Base-by-base conservation (phyloP, 176 grass and related monocot genomes). In the Eragrostis curvula region DNA sequence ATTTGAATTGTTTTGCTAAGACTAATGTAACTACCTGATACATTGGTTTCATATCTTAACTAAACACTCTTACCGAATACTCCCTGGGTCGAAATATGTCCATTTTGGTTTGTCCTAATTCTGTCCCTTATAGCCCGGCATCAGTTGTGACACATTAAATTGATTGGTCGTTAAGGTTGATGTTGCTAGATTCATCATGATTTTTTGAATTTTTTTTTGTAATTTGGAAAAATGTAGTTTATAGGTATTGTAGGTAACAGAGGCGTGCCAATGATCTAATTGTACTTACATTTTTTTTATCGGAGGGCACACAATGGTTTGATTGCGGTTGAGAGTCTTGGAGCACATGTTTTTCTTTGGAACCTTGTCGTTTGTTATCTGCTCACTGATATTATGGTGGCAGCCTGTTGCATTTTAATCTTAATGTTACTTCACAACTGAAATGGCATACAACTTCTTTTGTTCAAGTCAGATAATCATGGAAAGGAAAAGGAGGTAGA, bases 291-390 rank as follows among this genome's bases (percentile, higher is more conserved):
- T 55, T 55, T 55, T 55, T 21, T 21, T 55, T 55, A 21, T 21
- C 5, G 1, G 50, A 53, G 50, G 52, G 18, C 18, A 7, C 56
- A 75, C 21, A 39, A n/a, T 39, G 0, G 11, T 14, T 20, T 58
- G 32, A 24, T 75, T 75, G 32, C 30, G 14, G 29, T 42, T 57
- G 72, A n/a, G 21, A 57, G 51, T 21, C 15, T 20, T 53, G n/a
- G 51, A 53, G 32, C 9, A 32, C 41, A 60, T 14, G 11, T 32
- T 81, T 66, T 70, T n/a, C 32, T 58, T 46, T 60, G 32, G 9
- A 81, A n/a, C 17, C 66, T 60, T 81, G 8, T 23, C 20, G 47
- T 71, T 60, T 71, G 17, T 24, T 58, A 27, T 69, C 27, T 71
- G 36, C 44, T 59, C 50, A 51, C 14, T 27, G 21, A 68, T 68